Conservation (phyloP, 352 stramenopile species). For the Globisporangium nunn region DNA sequence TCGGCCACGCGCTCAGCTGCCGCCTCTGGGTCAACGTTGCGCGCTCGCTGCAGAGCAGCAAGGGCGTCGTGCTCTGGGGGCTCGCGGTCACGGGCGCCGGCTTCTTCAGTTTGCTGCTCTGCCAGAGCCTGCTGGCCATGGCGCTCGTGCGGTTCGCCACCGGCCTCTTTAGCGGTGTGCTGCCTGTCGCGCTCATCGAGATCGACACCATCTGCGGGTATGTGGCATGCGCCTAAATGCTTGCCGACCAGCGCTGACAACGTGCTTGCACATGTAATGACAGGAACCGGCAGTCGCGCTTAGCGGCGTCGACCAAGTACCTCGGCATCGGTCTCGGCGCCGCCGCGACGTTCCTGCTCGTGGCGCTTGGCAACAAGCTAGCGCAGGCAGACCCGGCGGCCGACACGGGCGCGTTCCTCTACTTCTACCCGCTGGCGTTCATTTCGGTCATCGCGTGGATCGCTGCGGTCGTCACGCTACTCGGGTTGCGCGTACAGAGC, state of each 20-base stretch:
- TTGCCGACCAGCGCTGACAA: too few species aligned
- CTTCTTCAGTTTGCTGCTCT: constrained; percentile 70
- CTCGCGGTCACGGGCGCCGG: constrained; percentile 56
- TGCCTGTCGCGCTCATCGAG: constrained; percentile 69
- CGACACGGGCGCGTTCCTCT: constrained; percentile 43
- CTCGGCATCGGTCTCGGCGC: constrained; percentile 55
- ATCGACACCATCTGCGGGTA: constrained; percentile 80
- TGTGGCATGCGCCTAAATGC: neutral
- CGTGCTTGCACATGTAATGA: neutral
- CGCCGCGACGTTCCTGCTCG: constrained; percentile 37
- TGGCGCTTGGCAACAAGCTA: constrained; percentile 42
- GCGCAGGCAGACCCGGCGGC: constrained; percentile 27
- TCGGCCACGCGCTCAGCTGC: constrained; percentile 65
- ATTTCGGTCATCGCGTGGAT: constrained; percentile 68
- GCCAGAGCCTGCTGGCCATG: constrained; percentile 72
- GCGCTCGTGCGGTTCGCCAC: constrained; percentile 70
- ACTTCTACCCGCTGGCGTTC: constrained; percentile 75
- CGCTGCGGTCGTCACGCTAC: constrained; percentile 55
- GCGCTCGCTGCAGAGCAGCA: constrained; percentile 63
- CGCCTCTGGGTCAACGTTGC: constrained; percentile 77
- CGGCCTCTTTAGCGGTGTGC: constrained; percentile 64
- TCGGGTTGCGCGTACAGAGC: constrained; percentile 54
- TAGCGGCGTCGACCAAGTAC: constrained; percentile 59
- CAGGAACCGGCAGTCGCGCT: constrained; percentile 55
- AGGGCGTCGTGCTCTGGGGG: constrained; percentile 79